Conservation (phyloP, 2,329 filamentous ascomycete genomes). For the Nakataea oryzae region DNA sequence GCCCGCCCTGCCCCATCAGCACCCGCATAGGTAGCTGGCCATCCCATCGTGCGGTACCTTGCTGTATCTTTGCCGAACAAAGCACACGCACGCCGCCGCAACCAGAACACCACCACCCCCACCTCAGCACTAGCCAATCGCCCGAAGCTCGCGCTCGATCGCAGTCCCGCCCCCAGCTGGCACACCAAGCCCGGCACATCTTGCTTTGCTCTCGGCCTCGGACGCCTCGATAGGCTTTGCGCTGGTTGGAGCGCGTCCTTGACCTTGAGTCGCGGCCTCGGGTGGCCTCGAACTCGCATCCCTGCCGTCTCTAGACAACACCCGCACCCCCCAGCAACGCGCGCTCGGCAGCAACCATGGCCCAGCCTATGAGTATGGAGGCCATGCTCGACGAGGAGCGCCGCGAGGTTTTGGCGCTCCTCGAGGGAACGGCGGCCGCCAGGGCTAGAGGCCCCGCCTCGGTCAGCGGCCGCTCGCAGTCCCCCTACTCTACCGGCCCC, state of each 20-base stretch:
- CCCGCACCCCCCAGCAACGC: not conserved
- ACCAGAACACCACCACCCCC: not conserved
- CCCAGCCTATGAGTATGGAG: constrained; percentile 61
- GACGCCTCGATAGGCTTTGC: not conserved
- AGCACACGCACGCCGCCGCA: not conserved
- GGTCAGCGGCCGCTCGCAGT: constrained; percentile 30
- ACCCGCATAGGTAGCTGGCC: not conserved
- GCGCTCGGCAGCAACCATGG: constrained; percentile 14
- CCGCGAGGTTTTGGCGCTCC: constrained; percentile 58
- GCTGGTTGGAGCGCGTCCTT: not conserved
- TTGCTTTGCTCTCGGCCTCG: not conserved
- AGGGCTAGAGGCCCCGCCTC: constrained; percentile 6
- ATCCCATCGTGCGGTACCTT: not conserved
- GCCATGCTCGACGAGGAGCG: constrained; percentile 69
- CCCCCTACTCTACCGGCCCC: constrained; percentile 41
- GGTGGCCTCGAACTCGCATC: not conserved
- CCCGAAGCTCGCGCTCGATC: not conserved
- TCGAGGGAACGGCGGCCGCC: constrained; percentile 36
- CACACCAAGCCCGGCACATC: not conserved
- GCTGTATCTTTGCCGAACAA: not conserved
- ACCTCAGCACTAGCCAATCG: not conserved
- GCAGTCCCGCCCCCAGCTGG: not conserved
- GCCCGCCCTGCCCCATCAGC: not conserved
- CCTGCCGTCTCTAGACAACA: not conserved
- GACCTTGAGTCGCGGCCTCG: not conserved